Conservation (phyloP, 306 rosid species). For the Lathyrus sativus region DNA sequence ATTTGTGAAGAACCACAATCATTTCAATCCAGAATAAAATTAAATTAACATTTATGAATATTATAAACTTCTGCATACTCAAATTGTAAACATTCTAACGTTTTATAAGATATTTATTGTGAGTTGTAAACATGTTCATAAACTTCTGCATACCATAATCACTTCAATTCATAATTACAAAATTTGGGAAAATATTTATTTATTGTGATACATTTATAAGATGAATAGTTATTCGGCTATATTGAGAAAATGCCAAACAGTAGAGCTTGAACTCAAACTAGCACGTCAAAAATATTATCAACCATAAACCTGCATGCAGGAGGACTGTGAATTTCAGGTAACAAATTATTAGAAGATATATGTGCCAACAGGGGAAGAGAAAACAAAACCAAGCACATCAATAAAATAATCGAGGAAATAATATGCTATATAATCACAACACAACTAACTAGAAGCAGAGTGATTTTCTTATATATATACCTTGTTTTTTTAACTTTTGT, state of each 20-base stretch:
- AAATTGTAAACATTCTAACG: slow-evolving; percentile 1
- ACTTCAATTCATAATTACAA: background rate
- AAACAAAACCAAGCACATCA: slow-evolving; percentile 33
- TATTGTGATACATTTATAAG: slow-evolving; percentile 19
- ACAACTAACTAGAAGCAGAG: slow-evolving; percentile 24
- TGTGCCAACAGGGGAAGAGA: slow-evolving; percentile 11
- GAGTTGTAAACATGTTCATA: too few relatives aligned
- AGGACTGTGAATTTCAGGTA: background rate
- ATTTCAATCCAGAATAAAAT: slow-evolving; percentile 13
- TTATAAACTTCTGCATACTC: slow-evolving; percentile 16
- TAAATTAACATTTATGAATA: slow-evolving; percentile 16
- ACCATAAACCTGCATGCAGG: background rate
- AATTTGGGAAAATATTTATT: slow-evolving; percentile 1
- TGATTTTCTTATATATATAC: slow-evolving; percentile 39
- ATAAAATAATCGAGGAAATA: slow-evolving; percentile 11
- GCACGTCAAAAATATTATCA: slow-evolving; percentile 14
- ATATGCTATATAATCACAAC: slow-evolving; percentile 24
- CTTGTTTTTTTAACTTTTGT: slow-evolving; percentile 88
- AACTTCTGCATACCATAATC: too few relatives aligned
- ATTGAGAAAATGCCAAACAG: slow-evolving; percentile 10
- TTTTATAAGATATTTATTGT: too few relatives aligned
- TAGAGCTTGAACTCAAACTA: slow-evolving; percentile 29
- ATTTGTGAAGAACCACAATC: slow-evolving; percentile 25
- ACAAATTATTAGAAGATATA: slow-evolving; percentile 19
- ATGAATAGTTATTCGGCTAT: slow-evolving; percentile 24